A percentile compares a stretch with the other conserved stretches of the same genome.
Evolutionary conservation across 495 filamentous ascomycete genomes (phyloP).

Genomic region (Podospora tetraspora): DNA sequence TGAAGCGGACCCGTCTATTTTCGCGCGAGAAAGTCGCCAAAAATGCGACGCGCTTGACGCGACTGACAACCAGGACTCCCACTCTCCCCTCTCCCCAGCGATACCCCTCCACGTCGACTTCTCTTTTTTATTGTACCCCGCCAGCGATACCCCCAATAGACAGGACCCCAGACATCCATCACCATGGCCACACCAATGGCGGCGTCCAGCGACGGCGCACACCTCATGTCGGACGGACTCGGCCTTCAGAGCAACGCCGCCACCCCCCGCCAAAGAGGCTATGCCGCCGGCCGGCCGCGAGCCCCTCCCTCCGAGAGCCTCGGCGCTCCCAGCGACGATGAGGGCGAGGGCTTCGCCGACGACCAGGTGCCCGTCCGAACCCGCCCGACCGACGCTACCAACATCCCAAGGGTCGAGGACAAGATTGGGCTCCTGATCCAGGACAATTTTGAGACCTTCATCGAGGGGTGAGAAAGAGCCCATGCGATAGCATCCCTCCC

Average conservation of each 20-base stretch:
- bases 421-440: slow-evolving; percentile 79
- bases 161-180: slow-evolving; percentile 1
- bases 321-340: slow-evolving; percentile 57
- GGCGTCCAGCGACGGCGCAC: slow-evolving; percentile 43
- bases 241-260: slow-evolving; percentile 26
- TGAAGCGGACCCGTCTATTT: slow-evolving; percentile 15
- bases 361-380: slow-evolving; percentile 51
- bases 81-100: neutral
- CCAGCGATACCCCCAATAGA: slow-evolving; percentile 2
- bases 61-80: slow-evolving; percentile 16
- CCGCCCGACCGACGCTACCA: slow-evolving; percentile 54
- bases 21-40: too few relatives aligned
- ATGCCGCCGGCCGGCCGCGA: slow-evolving; percentile 51
- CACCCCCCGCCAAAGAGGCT: slow-evolving; percentile 35
- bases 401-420: slow-evolving; percentile 80
- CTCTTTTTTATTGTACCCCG: neutral
- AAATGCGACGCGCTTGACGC: too few relatives aligned
- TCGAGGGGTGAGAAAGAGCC: slow-evolving; percentile 64
- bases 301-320: slow-evolving; percentile 63
- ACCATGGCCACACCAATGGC: slow-evolving; percentile 29
- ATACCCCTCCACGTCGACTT: neutral
- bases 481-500: neutral
- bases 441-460: slow-evolving; percentile 77
- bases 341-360: slow-evolving; percentile 54
- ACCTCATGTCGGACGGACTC: slow-evolving; percentile 37